phyloP scores from a whole-genome alignment of 148 eudicot genomes.

The Vaccinium macrocarpon region DNA sequence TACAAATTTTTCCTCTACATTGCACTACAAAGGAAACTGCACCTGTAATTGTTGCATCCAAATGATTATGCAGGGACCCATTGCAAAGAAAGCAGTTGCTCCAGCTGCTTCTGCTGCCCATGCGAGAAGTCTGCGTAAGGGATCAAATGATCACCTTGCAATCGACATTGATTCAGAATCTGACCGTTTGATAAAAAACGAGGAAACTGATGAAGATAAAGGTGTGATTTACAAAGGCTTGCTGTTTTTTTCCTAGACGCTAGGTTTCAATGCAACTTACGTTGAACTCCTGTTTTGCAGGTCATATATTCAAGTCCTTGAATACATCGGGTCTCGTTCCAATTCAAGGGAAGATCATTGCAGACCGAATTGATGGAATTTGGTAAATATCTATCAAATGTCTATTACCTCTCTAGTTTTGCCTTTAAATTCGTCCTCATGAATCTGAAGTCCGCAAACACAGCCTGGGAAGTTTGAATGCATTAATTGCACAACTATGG shows the following conservation, averaged over 20 bases:
- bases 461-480: neutral
- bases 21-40: neutral
- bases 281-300: slow-evolving; percentile 42
- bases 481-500: neutral
- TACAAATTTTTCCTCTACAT: neutral
- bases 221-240: slow-evolving; percentile 40
- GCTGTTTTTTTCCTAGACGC: neutral
- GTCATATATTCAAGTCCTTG: slow-evolving; percentile 85
- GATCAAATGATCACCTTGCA: slow-evolving; percentile 83
- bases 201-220: slow-evolving; percentile 73
- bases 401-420: neutral
- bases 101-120: slow-evolving; percentile 72
- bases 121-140: slow-evolving; percentile 70
- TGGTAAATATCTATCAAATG: slow-evolving; percentile 47
- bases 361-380: slow-evolving; percentile 86
- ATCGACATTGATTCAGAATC: slow-evolving; percentile 81
- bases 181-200: slow-evolving; percentile 56
- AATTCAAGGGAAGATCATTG: slow-evolving; percentile 75
- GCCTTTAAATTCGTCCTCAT: neutral
- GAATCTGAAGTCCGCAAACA: neutral
- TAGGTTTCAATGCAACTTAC: slow-evolving; percentile 14
- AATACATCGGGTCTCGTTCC: slow-evolving; percentile 89
- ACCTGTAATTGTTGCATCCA: slow-evolving; percentile 2
- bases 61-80: slow-evolving; percentile 52
- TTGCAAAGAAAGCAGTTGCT: slow-evolving; percentile 56